These are phyloP conservation scores for Obba rivulosa DNA, from an alignment of 768 basidiomycete genomes.

Conservation along the genomic window DNA sequence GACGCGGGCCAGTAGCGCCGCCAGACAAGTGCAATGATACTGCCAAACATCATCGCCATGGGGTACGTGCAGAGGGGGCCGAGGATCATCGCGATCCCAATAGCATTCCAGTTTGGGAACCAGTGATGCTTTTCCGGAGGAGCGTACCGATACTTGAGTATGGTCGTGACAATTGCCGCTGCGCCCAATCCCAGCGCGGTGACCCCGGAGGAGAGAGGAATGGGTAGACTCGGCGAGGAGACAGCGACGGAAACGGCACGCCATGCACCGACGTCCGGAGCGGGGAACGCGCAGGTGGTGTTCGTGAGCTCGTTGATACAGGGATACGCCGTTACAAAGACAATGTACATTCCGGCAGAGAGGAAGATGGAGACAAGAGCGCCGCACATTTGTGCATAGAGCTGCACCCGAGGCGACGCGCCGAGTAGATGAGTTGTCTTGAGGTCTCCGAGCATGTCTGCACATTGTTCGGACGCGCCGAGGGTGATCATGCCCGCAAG, in stretches of 20 bases:
- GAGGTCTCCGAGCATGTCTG: slow-evolving; percentile 20
- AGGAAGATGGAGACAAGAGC: slow-evolving; percentile 23
- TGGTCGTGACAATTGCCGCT: slow-evolving; percentile 7
- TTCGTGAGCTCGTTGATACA: slow-evolving; percentile 18
- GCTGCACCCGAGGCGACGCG: slow-evolving; percentile 20
- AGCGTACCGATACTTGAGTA: slow-evolving; percentile 14
- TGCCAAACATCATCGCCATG: slow-evolving; percentile 17
- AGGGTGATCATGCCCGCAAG: slow-evolving; percentile 18
- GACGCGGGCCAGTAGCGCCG: slow-evolving; percentile 6
- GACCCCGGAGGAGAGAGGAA: slow-evolving; percentile 14
- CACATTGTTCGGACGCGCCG: slow-evolving; percentile 17
- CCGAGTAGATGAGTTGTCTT: slow-evolving; percentile 20
- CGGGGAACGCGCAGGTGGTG: slow-evolving; percentile 17
- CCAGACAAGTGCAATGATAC: slow-evolving; percentile 12
- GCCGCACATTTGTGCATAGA: slow-evolving; percentile 20
- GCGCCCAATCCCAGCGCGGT: slow-evolving; percentile 13
- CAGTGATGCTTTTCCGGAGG: slow-evolving; percentile 6
- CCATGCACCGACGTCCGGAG: slow-evolving; percentile 18
- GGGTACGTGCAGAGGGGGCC: slow-evolving; percentile 17
- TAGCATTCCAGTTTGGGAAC: slow-evolving; percentile 20
- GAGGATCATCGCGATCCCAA: slow-evolving; percentile 19
- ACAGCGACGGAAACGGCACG: slow-evolving; percentile 17
- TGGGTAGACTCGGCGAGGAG: slow-evolving; percentile 12
- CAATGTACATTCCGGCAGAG: slow-evolving; percentile 17
- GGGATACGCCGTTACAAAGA: slow-evolving; percentile 17